phyloP scores from a whole-genome alignment of 1,284 basidiomycete genomes.

The Pyrrhoderma noxium region DNA sequence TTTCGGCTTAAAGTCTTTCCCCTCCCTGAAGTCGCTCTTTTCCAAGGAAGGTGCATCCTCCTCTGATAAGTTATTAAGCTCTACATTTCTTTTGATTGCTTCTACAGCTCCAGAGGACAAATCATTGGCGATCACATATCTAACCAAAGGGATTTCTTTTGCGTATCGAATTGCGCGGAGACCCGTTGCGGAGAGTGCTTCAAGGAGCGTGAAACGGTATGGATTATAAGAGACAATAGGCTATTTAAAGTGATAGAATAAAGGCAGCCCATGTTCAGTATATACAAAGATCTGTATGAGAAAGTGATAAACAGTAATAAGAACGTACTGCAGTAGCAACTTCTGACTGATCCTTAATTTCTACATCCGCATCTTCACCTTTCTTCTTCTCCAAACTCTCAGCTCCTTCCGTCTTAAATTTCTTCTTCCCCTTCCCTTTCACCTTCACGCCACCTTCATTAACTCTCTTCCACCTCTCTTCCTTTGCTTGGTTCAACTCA shows the following conservation, averaged over 20 bases:
- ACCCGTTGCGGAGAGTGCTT: conserved; percentile 94
- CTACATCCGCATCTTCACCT: conserved; percentile 9
- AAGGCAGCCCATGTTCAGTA: too few species aligned
- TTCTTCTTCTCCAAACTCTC: conserved; percentile 22
- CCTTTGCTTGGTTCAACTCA: conserved; percentile 59
- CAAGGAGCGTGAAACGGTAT: conserved; percentile 78
- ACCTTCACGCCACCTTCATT: conserved; percentile 28
- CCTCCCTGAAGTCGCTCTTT: neutral
- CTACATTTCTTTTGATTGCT: conserved; percentile 85
- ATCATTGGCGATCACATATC: conserved; percentile 93
- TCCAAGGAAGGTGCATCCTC: neutral
- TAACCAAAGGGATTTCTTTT: conserved; percentile 87
- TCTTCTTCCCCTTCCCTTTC: conserved; percentile 23
- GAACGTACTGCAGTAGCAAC: conserved; percentile 4
- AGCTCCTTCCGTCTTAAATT: conserved; percentile 24
- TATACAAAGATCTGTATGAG: too few species aligned
- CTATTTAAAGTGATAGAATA: neutral
- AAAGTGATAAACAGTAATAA: neutral
- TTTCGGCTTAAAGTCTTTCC: conserved; percentile 17
- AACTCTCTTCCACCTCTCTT: conserved; percentile 48
- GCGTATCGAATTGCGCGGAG: conserved; percentile 96
- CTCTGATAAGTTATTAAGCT: conserved; percentile 71
- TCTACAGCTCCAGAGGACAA: conserved; percentile 77
- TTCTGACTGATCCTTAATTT: conserved; percentile 3
- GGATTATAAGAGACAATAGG: conserved; percentile 37